phyloP scores from a whole-genome alignment of 345 rosid species.

The Eucalyptus dawsonii region DNA sequence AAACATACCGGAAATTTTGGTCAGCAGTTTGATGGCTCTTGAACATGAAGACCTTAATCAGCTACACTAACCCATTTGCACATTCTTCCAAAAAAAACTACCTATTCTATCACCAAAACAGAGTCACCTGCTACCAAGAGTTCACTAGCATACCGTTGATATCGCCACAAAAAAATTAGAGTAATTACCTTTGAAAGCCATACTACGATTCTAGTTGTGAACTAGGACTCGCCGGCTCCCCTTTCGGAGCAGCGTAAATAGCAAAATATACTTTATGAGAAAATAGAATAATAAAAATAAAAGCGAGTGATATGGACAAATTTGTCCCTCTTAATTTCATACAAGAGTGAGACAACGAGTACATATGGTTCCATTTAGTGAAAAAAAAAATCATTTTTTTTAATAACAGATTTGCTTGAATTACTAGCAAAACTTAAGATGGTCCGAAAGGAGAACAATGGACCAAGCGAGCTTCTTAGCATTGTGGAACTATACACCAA shows the following conservation, averaged over 20 bases:
- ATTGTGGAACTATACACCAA: background rate
- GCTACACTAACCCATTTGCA: background rate
- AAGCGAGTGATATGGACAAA: background rate
- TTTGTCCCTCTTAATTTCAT: background rate
- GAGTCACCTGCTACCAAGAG: background rate
- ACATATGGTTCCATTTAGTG: no score
- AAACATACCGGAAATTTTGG: no score
- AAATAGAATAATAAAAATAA: no score
- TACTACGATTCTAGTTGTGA: no score
- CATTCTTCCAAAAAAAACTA: background rate
- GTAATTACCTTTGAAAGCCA: background rate
- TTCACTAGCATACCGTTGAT: background rate
- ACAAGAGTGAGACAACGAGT: no score
- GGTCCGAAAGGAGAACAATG: background rate
- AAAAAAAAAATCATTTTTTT: no score
- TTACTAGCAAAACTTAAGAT: no score
- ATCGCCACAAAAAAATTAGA: background rate
- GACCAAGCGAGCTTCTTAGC: background rate
- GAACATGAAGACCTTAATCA: background rate
- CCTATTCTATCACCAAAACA: background rate
- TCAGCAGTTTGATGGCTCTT: no score
- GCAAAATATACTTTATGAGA: no score
- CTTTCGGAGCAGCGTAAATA: background rate
- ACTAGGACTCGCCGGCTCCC: background rate
- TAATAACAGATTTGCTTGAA: background rate